Evolutionary conservation across 345 rosid species (phyloP), one percentile per base, ranked within the genome.

Genomic region (Citropsis articulata): DNA sequence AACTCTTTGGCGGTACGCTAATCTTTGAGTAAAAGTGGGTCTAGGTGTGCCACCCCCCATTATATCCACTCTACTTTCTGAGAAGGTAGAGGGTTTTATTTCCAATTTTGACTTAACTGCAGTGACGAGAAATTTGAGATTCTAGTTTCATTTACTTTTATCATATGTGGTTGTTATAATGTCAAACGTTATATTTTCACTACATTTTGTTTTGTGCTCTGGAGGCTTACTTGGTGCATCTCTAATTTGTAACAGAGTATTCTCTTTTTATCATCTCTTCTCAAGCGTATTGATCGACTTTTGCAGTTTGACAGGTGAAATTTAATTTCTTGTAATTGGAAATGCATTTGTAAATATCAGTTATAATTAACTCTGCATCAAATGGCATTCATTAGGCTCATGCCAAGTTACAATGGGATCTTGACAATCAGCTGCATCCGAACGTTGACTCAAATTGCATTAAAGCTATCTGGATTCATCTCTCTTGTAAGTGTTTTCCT

Each of bases 351-450:
- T 27, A 25, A 25, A 35, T 40, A 45, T 38, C 63, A 61, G 30
- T 70, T 76, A 59, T 27, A 25, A 61, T 73, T 69, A 45, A 66
- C 71, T 66, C 16, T 21, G 7, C 72, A 18, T 82, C 21, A 70
- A 72, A 67, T 79, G 70, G 27, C 38, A 35, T 83, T 68, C 72
- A 62, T 75, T 81, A 95, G 98, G 92, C 83, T 96, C 87, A 94
- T 94, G 97, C 97, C 97, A 57, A 94, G 99, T 86, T 89, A 92
- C 88, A 96, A 91, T 78, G 98, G 99, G 76, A 90, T 92, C 71
- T 89, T 96, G 88, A 94, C 97, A 63, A 64, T 88, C 73, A 92
- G 98, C 89, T 96, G 99, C 90, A 96, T 94, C 78, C 89, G 90
- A 66, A 94, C 97, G 62, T 82, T 94, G 87, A 84, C 93, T 45